phyloP scores from a whole-genome alignment of 1,284 basidiomycete species.

The Trametes pubescens region DNA sequence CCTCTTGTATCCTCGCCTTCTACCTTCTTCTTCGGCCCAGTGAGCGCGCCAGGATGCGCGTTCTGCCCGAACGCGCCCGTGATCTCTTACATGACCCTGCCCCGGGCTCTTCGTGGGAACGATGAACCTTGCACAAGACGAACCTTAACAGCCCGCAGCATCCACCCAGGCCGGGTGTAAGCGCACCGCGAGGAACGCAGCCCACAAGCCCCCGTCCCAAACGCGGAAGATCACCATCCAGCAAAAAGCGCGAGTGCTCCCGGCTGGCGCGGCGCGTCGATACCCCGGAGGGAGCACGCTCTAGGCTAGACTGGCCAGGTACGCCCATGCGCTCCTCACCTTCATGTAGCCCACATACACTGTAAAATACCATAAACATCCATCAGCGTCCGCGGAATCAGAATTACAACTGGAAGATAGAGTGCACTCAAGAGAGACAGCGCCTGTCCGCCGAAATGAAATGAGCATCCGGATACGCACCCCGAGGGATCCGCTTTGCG shows the following conservation, averaged over 20 bases:
- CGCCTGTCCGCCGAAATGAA: background rate
- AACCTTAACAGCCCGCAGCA: too few species aligned
- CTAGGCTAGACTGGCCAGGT: background rate
- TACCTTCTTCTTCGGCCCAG: background rate
- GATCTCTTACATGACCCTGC: background rate
- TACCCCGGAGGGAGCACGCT: background rate
- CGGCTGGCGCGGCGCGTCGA: background rate
- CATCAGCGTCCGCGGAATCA: too few species aligned
- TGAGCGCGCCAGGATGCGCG: background rate
- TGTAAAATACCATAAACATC: too few species aligned
- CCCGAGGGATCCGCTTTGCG: constrained; percentile 10
- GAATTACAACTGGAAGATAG: too few species aligned
- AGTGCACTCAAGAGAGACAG: too few species aligned
- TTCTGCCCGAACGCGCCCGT: background rate
- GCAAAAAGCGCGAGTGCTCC: too few species aligned
- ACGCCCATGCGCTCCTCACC: background rate
- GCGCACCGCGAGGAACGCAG: too few species aligned
- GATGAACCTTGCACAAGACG: too few species aligned
- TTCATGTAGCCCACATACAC: too few species aligned
- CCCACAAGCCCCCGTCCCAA: too few species aligned
- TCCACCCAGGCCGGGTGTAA: too few species aligned
- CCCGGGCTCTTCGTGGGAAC: background rate
- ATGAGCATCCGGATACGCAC: background rate
- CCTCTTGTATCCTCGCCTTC: background rate
- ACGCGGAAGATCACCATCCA: too few species aligned